phyloP scores from a whole-genome alignment of 345 rosid species.

The Lepidium africanum region DNA sequence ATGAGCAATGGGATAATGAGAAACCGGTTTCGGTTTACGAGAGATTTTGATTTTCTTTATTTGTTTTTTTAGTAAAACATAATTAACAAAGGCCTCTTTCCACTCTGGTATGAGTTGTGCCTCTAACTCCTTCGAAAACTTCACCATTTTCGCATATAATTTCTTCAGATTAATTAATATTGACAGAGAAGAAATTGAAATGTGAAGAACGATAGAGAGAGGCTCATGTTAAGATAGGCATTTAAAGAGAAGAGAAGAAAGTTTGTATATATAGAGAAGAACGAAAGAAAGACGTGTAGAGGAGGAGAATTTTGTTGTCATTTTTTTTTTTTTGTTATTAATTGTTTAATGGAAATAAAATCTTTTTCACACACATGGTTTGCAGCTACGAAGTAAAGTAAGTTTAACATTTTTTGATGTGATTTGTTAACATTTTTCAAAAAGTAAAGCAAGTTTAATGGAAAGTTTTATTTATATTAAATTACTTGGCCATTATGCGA shows the following conservation, averaged over 20 bases:
- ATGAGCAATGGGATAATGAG: conserved; percentile 26
- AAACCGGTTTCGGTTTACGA: conserved; percentile 29
- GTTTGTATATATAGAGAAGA: conserved; percentile 32
- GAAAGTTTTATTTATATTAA: neutral
- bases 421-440: neutral
- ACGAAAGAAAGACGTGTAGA: conserved; percentile 31
- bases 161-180: conserved; percentile 4
- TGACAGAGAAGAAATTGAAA: neutral
- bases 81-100: conserved; percentile 93
- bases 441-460: neutral
- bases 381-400: conserved; percentile 21
- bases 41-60: conserved; percentile 69
- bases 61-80: conserved; percentile 82
- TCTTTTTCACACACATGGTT: conserved; percentile 20
- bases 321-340: neutral
- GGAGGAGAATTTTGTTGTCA: conserved; percentile 7
- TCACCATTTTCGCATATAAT: conserved; percentile 55
- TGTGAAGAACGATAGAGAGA: conserved; percentile 1
- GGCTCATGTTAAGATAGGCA: conserved; percentile 27
- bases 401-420: conserved; percentile 9
- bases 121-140: conserved; percentile 92
- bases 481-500: conserved; percentile 23
- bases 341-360: neutral
- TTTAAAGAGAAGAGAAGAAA: conserved; percentile 22
- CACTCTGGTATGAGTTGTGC: conserved; percentile 98